Conservation (phyloP, 1,284 basidiomycete genomes). For the Ustilago trichophora region DNA sequence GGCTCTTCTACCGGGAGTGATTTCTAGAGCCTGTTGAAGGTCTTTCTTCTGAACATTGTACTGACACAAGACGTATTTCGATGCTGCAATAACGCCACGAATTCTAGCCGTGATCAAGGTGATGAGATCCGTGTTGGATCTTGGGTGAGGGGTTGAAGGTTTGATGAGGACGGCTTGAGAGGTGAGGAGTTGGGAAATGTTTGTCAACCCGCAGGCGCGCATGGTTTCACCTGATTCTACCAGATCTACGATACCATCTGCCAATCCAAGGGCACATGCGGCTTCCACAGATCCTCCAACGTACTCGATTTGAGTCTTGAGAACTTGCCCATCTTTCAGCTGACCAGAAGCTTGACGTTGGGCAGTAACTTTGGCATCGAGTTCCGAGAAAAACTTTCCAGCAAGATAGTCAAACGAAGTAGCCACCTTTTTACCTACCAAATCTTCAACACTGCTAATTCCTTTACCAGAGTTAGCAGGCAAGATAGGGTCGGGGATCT, state of each 20-base stretch:
- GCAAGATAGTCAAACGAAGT: constrained; percentile 92
- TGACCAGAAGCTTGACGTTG: constrained; percentile 68
- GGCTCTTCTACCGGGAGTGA: constrained; percentile 90
- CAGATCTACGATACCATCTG: constrained; percentile 81
- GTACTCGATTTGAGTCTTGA: constrained; percentile 84
- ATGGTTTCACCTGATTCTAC: constrained; percentile 96
- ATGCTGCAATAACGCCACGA: constrained; percentile 89
- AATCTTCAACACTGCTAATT: constrained; percentile 78
- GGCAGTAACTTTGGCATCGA: constrained; percentile 73
- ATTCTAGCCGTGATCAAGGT: constrained; percentile 85
- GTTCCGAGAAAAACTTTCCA: constrained; percentile 77
- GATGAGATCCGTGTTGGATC: constrained; percentile 75
- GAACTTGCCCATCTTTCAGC: constrained; percentile 19
- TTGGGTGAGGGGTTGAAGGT: constrained; percentile 74
- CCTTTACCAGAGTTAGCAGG: constrained; percentile 67
- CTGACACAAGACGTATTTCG: constrained; percentile 85
- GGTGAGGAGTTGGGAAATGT: constrained; percentile 80
- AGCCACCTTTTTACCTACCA: constrained; percentile 90
- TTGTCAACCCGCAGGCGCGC: constrained; percentile 94
- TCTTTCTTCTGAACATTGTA: constrained; percentile 83
- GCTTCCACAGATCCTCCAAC: constrained; percentile 98
- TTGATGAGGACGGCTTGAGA: constrained; percentile 95
- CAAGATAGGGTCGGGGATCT: constrained; percentile 78
- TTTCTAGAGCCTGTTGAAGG: constrained; percentile 74
- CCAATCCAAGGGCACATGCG: constrained; percentile 92